Evolutionary conservation across 1,284 basidiomycete genomes (phyloP).

Genomic region (Ganoderma lingzhi): DNA sequence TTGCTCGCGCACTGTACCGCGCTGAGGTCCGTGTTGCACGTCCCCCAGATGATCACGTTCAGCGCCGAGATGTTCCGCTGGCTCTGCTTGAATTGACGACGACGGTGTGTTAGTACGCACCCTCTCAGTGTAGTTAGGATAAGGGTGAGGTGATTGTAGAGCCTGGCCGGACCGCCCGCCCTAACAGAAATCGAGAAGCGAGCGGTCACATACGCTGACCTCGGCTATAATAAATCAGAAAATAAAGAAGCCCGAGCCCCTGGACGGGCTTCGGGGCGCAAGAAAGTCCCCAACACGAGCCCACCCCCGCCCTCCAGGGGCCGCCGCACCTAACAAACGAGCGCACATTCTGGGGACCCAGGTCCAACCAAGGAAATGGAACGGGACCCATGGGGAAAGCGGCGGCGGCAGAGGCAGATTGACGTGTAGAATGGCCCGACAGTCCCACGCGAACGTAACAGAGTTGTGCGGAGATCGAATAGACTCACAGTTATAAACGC

Average conservation of each 20-base stretch:
- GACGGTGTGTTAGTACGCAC: conserved; percentile 20
- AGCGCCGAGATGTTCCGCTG: conserved; percentile 69
- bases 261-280: neutral
- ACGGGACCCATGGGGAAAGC: neutral
- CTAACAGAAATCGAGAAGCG: neutral
- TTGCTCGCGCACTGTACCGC: conserved; percentile 61
- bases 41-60: conserved; percentile 79
- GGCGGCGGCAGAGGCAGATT: neutral
- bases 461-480: conserved; percentile 24
- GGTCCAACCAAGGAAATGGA: neutral
- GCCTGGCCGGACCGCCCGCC: conserved; percentile 7
- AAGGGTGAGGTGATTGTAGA: neutral
- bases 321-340: neutral
- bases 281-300: neutral
- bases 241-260: neutral
- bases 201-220: neutral
- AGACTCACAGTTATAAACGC: conserved; percentile 63
- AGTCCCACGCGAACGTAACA: conserved; percentile 6
- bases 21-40: conserved; percentile 68
- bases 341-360: neutral
- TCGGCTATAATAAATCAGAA: conserved; percentile 6
- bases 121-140: neutral
- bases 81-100: conserved; percentile 51
- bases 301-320: conserved; percentile 1
- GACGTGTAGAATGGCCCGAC: neutral